Conservation (phyloP, 176 grass and related monocot species). For the Ananas comosus region DNA sequence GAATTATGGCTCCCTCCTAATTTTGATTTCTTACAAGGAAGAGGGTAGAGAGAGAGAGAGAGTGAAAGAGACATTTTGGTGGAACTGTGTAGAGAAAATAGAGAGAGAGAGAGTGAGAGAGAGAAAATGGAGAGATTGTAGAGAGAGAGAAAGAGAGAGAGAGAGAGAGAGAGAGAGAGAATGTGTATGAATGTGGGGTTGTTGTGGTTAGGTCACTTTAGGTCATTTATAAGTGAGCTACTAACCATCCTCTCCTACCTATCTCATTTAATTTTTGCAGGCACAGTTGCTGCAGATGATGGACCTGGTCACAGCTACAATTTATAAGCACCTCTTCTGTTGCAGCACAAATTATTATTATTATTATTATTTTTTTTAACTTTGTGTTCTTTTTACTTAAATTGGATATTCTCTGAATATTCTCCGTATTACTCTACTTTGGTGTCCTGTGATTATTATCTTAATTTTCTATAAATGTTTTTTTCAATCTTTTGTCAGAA, state of each 20-base stretch:
- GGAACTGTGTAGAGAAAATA: background rate
- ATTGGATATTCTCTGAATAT: too few species aligned
- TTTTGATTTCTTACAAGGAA: background rate
- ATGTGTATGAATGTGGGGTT: constrained; percentile 8
- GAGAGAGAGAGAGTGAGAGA: constrained; percentile 10
- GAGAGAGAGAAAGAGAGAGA: constrained; percentile 11
- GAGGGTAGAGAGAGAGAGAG: constrained; percentile 12
- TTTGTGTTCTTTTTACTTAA: too few species aligned
- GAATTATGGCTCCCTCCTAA: background rate
- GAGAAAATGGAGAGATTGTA: background rate
- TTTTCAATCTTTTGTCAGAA: too few species aligned
- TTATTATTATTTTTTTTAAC: too few species aligned
- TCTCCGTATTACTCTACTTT: too few species aligned
- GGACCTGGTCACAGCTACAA: background rate
- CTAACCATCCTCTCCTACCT: constrained; percentile 30
- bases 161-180: constrained; percentile 17
- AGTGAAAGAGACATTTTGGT: constrained; percentile 26
- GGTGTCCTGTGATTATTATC: too few species aligned
- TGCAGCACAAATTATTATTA: too few species aligned
- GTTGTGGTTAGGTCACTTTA: constrained; percentile 19
- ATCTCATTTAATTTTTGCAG: background rate
- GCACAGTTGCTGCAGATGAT: too few species aligned
- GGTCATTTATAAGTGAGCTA: constrained; percentile 38
- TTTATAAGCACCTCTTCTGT: background rate
- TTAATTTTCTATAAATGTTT: too few species aligned